Evolutionary conservation across 2,329 filamentous ascomycete species (phyloP).

Genomic region (Chalaropsis ovoidea): DNA sequence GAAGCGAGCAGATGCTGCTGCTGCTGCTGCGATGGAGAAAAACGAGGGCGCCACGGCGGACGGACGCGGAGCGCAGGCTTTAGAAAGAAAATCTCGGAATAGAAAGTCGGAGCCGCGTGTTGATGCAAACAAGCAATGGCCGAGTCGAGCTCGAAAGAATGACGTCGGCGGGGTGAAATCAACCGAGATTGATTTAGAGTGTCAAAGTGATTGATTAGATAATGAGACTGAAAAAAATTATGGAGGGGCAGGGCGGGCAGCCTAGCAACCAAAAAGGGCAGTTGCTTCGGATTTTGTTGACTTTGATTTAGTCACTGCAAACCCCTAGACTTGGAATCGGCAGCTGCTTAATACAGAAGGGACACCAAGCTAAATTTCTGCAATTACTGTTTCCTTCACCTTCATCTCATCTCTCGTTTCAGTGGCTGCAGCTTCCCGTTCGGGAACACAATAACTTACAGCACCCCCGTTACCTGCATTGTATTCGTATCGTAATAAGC

Average conservation of each 20-base stretch:
- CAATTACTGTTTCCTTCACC: neutral
- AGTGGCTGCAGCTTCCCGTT: neutral
- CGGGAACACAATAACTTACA: neutral
- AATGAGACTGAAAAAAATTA: constrained; percentile 15
- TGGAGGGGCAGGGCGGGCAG: constrained; percentile 18
- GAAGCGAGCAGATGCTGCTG: constrained; percentile 1
- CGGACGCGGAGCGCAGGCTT: neutral
- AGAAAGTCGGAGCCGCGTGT: neutral
- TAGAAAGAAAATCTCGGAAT: neutral
- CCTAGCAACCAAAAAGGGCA: neutral
- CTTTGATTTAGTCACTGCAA: neutral
- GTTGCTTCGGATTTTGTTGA: neutral
- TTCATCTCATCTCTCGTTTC: neutral
- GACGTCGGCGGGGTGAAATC: constrained; percentile 14
- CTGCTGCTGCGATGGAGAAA: neutral
- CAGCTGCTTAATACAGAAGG: neutral
- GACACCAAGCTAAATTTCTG: neutral
- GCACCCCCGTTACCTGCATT: neutral
- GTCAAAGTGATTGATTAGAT: constrained; percentile 14
- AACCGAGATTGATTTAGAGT: neutral
- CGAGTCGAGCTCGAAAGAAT: neutral
- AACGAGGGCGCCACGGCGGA: constrained; percentile 10
- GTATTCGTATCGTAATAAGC: constrained; percentile 4
- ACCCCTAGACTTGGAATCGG: neutral
- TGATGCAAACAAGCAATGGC: neutral